Percentiles rank a stretch among this genome's conserved stretches.
Conservation (phyloP, 306 rosid species). For the Vigna unguiculata region DNA sequence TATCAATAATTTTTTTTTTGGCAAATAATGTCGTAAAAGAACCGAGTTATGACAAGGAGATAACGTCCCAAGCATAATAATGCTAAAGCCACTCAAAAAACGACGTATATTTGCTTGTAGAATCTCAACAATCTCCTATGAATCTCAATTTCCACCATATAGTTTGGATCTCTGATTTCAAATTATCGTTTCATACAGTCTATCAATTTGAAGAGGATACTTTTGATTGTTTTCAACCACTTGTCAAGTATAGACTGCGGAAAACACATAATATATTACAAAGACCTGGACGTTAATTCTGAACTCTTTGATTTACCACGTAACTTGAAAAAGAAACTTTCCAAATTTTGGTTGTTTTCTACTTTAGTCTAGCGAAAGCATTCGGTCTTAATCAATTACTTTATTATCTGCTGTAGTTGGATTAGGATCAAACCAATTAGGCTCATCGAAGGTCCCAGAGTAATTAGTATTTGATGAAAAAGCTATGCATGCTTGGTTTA, state of each 20-base stretch:
- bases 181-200: not conserved
- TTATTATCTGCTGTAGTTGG: conserved; percentile 8
- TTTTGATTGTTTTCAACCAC: not conserved
- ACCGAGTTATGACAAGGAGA: not conserved
- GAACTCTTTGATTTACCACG: not conserved
- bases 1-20: not conserved
- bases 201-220: not conserved
- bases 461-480: not conserved
- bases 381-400: not conserved
- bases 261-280: conserved; percentile 1
- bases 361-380: not conserved
- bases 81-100: not conserved
- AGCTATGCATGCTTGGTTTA: conserved; percentile 28
- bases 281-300: not conserved
- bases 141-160: not conserved
- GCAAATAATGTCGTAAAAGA: not conserved
- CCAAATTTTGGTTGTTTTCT: not conserved
- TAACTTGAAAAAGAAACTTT: conserved; percentile 12
- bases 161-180: not conserved
- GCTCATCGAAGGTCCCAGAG: not conserved
- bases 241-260: not conserved
- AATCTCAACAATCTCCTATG: not conserved
- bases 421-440: not conserved
- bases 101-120: not conserved
- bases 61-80: not conserved